Evolutionary conservation across 2,329 filamentous ascomycete genomes (phyloP).

Genomic region (Lecanicillium sp.): DNA sequence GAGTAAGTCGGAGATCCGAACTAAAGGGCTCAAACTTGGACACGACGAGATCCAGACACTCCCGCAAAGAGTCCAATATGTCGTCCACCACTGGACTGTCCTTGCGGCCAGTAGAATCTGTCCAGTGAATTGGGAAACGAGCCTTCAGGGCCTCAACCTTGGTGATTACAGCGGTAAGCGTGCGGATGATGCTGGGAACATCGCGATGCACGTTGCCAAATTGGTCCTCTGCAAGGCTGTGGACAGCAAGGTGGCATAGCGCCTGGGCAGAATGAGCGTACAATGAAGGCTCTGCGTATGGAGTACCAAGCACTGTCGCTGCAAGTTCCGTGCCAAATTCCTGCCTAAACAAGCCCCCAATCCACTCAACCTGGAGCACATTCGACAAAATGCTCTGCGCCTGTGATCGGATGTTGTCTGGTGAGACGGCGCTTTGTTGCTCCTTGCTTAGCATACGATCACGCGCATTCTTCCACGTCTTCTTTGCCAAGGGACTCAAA

Average conservation of each 20-base stretch:
- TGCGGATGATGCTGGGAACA: conserved; percentile 65
- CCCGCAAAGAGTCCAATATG: conserved; percentile 57
- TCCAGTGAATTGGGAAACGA: conserved; percentile 63
- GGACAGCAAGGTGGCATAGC: conserved; percentile 60
- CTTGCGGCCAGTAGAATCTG: conserved; percentile 55
- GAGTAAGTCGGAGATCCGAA: conserved; percentile 59
- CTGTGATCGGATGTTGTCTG: conserved; percentile 40
- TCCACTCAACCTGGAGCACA: conserved; percentile 38
- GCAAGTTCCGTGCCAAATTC: conserved; percentile 58
- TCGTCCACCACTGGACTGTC: conserved; percentile 62
- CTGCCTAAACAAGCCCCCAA: conserved; percentile 64
- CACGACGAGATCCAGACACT: conserved; percentile 58
- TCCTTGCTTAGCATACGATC: conserved; percentile 42
- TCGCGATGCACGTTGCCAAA: conserved; percentile 83
- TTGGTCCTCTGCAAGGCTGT: conserved; percentile 70
- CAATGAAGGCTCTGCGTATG: conserved; percentile 60
- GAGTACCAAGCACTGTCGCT: conserved; percentile 63
- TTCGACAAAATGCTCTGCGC: conserved; percentile 39
- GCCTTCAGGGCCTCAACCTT: conserved; percentile 62
- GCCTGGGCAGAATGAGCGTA: conserved; percentile 67
- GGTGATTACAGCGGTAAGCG: conserved; percentile 60
- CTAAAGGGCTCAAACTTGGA: conserved; percentile 68
- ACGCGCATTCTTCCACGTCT: conserved; percentile 37
- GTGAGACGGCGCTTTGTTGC: conserved; percentile 45
- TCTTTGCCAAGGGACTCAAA: conserved; percentile 44